Evolutionary conservation across 768 basidiomycete genomes (phyloP).

Genomic region (Leucosporidium yakuticum): DNA sequence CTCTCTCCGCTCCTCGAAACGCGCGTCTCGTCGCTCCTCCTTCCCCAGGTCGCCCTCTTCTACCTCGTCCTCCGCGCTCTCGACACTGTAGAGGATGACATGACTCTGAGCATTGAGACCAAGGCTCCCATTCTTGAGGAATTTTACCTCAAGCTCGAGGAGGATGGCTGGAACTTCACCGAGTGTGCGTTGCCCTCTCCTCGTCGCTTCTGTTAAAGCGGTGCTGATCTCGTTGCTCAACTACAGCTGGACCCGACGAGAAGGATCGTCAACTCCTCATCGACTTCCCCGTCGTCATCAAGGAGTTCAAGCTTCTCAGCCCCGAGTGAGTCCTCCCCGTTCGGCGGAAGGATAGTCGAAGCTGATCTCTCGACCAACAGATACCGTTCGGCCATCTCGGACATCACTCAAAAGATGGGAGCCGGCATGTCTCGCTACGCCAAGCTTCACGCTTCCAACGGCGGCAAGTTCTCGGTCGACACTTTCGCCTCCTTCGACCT

Average conservation of each 20-base stretch:
- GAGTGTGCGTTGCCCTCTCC: conserved; percentile 44
- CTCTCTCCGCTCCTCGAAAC: background rate
- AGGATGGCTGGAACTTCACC: conserved; percentile 78
- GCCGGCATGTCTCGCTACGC: conserved; percentile 94
- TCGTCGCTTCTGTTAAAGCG: too few relatives aligned
- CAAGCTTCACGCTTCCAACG: conserved; percentile 59
- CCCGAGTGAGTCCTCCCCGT: conserved; percentile 50
- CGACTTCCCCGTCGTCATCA: conserved; percentile 72
- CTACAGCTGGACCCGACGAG: conserved; percentile 65
- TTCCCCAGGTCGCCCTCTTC: conserved; percentile 87
- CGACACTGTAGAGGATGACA: conserved; percentile 98
- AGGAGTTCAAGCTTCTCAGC: conserved; percentile 66
- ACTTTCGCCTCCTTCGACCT: conserved; percentile 84
- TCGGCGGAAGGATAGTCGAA: background rate
- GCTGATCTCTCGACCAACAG: conserved; percentile 25
- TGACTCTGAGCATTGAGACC: conserved; percentile 78
- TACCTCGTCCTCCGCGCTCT: conserved; percentile 88
- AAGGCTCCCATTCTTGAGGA: conserved; percentile 80
- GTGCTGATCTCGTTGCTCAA: background rate
- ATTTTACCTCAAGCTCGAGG: conserved; percentile 71
- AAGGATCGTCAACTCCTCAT: conserved; percentile 79
- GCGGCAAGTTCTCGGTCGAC: conserved; percentile 62
- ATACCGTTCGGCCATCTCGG: conserved; percentile 71
- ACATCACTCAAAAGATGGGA: conserved; percentile 81
- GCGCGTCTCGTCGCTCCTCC: background rate